A percentile compares a stretch with the other conserved stretches of the same genome.
Conservation (phyloP, 345 rosid genomes). For the Mangifera indica region DNA sequence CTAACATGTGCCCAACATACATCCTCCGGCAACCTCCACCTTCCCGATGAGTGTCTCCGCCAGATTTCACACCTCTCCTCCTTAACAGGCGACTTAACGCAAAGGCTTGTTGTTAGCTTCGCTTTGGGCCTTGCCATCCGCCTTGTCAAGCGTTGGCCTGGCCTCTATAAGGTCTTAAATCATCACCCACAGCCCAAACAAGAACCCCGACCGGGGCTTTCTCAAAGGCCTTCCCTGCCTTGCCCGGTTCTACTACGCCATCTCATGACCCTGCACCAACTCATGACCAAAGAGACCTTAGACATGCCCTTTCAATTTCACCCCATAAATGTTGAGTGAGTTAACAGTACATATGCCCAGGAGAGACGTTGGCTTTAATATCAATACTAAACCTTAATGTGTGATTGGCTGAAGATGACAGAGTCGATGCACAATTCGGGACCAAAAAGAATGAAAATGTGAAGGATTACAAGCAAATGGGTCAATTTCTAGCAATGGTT, state of each 20-base stretch:
- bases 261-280: constrained; percentile 27
- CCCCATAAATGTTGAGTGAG: constrained; percentile 33
- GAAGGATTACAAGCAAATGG: constrained; percentile 37
- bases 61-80: constrained; percentile 46
- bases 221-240: constrained; percentile 35
- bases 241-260: constrained; percentile 27
- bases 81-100: constrained; percentile 47
- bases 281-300: constrained; percentile 36
- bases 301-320: constrained; percentile 45
- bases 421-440: constrained; percentile 46
- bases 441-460: constrained; percentile 18
- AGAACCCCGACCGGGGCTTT: constrained; percentile 17
- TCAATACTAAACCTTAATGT: constrained; percentile 46
- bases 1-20: constrained; percentile 44
- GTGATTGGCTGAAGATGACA: constrained; percentile 47
- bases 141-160: constrained; percentile 50
- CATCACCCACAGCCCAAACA: constrained; percentile 7
- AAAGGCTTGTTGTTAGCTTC: constrained; percentile 42
- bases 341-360: constrained; percentile 40
- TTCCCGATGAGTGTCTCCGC: constrained; percentile 38
- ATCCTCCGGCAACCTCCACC: constrained; percentile 49
- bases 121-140: constrained; percentile 46
- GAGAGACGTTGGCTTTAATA: constrained; percentile 45
- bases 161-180: constrained; percentile 43
- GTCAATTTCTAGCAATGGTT: constrained; percentile 31